These are phyloP conservation scores for Ilyonectria robusta DNA, from an alignment of 2,329 filamentous ascomycete species.

Conservation along the genomic window DNA sequence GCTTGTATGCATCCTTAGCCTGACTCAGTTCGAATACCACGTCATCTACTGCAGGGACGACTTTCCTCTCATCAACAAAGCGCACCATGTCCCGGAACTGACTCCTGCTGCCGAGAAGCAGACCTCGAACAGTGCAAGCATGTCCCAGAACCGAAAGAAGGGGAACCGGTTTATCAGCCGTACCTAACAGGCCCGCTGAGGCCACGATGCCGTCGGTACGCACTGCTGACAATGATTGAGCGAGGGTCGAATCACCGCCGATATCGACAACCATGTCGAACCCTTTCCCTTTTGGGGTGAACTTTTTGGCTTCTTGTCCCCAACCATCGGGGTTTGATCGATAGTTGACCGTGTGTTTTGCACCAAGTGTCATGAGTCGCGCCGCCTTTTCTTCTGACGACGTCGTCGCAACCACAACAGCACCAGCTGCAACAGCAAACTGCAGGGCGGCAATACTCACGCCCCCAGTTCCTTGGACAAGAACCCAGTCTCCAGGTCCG, in stretches of 20 bases:
- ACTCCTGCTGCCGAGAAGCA: conserved; percentile 45
- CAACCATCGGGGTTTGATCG: conserved; percentile 66
- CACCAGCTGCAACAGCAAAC: conserved; percentile 64
- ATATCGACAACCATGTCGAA: conserved; percentile 77
- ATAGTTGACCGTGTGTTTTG: conserved; percentile 74
- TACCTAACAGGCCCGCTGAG: conserved; percentile 50
- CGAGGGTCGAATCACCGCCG: conserved; percentile 72
- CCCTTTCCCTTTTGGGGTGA: conserved; percentile 62
- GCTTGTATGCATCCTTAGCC: conserved; percentile 50
- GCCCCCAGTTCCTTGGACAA: conserved; percentile 58
- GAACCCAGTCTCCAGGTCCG: conserved; percentile 51
- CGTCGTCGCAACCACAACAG: conserved; percentile 71
- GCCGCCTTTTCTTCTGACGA: conserved; percentile 68
- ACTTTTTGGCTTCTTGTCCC: conserved; percentile 68
- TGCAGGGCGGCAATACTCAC: conserved; percentile 56
- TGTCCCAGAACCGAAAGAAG: conserved; percentile 44
- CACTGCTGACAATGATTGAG: conserved; percentile 67
- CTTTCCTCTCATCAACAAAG: conserved; percentile 51
- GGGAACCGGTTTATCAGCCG: conserved; percentile 37
- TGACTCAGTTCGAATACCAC: conserved; percentile 49
- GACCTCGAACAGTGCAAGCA: conserved; percentile 48
- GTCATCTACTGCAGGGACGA: conserved; percentile 51
- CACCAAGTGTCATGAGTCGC: conserved; percentile 68
- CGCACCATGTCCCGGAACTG: conserved; percentile 49
- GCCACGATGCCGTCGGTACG: conserved; percentile 52